A percentile compares a stretch with the other conserved stretches of the same genome.
Conservation (phyloP, 495 filamentous ascomycete genomes). For the Corynascus novoguineensis region DNA sequence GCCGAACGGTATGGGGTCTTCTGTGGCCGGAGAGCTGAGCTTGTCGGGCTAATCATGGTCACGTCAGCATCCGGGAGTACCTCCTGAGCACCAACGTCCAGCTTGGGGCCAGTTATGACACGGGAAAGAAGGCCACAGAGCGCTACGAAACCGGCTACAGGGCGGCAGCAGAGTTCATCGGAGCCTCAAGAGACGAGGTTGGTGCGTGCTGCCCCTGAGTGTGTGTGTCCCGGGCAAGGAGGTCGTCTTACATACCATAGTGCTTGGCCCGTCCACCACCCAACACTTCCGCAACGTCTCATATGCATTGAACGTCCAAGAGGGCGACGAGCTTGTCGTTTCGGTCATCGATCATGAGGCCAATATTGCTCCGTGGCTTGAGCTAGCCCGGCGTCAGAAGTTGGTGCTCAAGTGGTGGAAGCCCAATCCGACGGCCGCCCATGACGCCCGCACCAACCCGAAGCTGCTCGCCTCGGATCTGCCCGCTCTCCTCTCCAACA, state of each 20-base stretch:
- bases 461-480: constrained; percentile 50
- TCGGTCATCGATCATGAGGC: constrained; percentile 68
- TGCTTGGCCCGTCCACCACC: constrained; percentile 63
- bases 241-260: constrained; percentile 28
- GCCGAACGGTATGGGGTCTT: constrained; percentile 52
- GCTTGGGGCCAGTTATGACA: constrained; percentile 60
- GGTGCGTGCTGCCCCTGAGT: constrained; percentile 30
- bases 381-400: constrained; percentile 51
- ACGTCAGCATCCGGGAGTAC: constrained; percentile 60
- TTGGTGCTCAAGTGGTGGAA: constrained; percentile 64
- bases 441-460: constrained; percentile 38
- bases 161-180: constrained; percentile 62
- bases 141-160: constrained; percentile 50
- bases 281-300: constrained; percentile 70
- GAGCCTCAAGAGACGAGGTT: constrained; percentile 57
- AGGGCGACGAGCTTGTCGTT: constrained; percentile 58
- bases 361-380: constrained; percentile 63
- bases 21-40: not conserved
- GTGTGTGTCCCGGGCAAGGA: not conserved
- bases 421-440: constrained; percentile 28
- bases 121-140: constrained; percentile 49
- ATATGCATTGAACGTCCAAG: constrained; percentile 50
- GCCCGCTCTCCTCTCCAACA: constrained; percentile 47
- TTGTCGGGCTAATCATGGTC: constrained; percentile 2
- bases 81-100: constrained; percentile 65